phyloP scores from a whole-genome alignment of 2,329 filamentous ascomycete species.

The Ophiobolus disseminans region DNA sequence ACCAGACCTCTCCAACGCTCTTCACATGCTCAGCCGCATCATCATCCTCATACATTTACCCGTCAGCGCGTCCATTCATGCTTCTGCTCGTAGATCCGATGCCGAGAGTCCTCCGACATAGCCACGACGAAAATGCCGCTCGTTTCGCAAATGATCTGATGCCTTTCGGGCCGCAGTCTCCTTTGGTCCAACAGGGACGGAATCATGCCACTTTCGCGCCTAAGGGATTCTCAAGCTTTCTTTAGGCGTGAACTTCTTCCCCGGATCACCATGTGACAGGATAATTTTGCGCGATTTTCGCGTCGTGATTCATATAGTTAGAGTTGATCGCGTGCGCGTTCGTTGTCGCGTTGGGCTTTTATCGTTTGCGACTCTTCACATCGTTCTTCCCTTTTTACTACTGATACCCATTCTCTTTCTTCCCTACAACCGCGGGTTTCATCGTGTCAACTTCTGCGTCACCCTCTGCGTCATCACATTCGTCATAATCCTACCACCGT shows the following conservation, averaged over 20 bases:
- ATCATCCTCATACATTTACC: too few relatives aligned
- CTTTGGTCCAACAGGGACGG: constrained; percentile 23
- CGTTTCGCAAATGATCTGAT: constrained; percentile 30
- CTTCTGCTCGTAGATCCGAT: too few relatives aligned
- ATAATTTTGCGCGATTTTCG: constrained; percentile 6
- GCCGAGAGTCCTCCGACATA: constrained; percentile 2
- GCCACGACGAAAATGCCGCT: constrained; percentile 17
- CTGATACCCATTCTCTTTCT: constrained; percentile 4
- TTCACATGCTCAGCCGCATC: too few relatives aligned
- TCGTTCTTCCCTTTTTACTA: constrained; percentile 37
- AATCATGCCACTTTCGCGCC: constrained; percentile 33
- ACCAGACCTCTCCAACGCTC: too few relatives aligned
- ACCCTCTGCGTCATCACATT: too few relatives aligned
- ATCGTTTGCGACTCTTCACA: not conserved
- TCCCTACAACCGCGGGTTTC: too few relatives aligned
- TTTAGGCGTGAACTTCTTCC: not conserved
- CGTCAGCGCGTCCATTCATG: too few relatives aligned
- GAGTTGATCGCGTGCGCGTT: constrained; percentile 1
- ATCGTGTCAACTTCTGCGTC: too few relatives aligned
- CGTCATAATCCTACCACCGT: too few relatives aligned
- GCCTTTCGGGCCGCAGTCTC: constrained; percentile 18
- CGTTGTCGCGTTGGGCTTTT: not conserved
- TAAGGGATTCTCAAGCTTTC: not conserved
- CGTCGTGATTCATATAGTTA: not conserved
- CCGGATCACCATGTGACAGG: constrained; percentile 13